Conservation (phyloP, 345 rosid species). For the Gynandropsis gynandra region DNA sequence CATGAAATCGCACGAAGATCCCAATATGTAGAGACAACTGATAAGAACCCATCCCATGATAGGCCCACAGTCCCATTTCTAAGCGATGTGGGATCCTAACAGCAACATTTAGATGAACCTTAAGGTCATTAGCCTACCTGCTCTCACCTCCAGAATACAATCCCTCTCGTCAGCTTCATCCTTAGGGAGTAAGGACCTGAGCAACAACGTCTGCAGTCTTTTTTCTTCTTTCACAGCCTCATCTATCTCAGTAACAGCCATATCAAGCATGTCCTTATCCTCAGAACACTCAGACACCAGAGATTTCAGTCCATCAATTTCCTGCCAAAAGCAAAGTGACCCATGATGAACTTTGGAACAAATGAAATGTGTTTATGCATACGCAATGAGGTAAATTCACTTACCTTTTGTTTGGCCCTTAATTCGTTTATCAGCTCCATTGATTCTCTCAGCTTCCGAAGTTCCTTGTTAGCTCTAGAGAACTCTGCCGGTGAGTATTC, state of each 20-base stretch:
- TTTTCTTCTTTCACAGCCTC: conserved; percentile 58
- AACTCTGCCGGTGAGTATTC: conserved; percentile 63
- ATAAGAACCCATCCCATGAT: too few species aligned
- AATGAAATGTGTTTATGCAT: neutral
- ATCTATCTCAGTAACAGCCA: conserved; percentile 62
- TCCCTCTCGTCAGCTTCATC: conserved; percentile 98
- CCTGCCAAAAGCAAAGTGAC: conserved; percentile 33
- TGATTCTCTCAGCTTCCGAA: conserved; percentile 64
- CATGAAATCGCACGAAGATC: neutral
- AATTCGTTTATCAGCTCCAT: conserved; percentile 62
- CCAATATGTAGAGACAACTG: neutral
- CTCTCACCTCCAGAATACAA: conserved; percentile 97
- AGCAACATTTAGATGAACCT: too few species aligned
- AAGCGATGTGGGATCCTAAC: too few species aligned
- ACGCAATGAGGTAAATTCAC: neutral
- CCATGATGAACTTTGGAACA: neutral
- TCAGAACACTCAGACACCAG: conserved; percentile 54
- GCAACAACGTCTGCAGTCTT: conserved; percentile 60
- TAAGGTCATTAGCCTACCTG: conserved; percentile 43
- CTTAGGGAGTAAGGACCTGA: conserved; percentile 79
- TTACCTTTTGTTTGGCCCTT: conserved; percentile 78
- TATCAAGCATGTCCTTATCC: conserved; percentile 72
- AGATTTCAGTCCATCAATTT: conserved; percentile 61
- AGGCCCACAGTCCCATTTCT: too few species aligned
- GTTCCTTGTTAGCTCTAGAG: conserved; percentile 80